These are phyloP conservation scores for Nematocida major DNA, from an alignment of 371 early-diverging fungal genomes.

Conservation along the genomic window DNA sequence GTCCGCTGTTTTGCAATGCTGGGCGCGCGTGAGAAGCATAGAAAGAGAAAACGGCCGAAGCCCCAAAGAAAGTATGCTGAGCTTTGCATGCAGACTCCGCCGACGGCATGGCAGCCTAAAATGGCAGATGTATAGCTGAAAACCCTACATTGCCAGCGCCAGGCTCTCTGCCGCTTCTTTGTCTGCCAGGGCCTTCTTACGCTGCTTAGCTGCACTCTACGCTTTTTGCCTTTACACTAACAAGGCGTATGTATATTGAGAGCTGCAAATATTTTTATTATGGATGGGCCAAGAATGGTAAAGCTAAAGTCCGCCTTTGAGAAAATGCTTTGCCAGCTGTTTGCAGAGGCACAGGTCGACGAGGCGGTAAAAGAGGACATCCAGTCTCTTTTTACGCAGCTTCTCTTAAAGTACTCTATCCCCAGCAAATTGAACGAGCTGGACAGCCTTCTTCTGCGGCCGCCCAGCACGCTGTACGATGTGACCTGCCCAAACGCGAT, in stretches of 20 bases:
- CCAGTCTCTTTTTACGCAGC: conserved; percentile 25
- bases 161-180: no score
- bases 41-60: no score
- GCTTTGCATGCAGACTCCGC: no score
- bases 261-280: conserved; percentile 21
- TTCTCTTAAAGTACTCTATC: conserved; percentile 48
- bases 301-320: conserved; percentile 45
- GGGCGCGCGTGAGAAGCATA: no score
- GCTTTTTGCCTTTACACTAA: no score
- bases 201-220: no score
- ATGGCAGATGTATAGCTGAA: no score
- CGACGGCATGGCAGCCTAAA: no score
- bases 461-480: conserved; percentile 16
- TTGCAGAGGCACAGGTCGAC: conserved; percentile 6
- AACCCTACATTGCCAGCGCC: no score
- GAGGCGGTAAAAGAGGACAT: conserved; percentile 34
- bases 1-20: no score
- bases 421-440: conserved; percentile 41
- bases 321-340: conserved; percentile 31
- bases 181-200: no score
- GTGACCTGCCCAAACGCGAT: background rate
- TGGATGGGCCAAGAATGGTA: conserved; percentile 28
- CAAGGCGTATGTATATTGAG: background rate
- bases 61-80: no score
- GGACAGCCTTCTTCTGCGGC: conserved; percentile 1